phyloP scores from a whole-genome alignment of 768 basidiomycete genomes.

The Leucosporidium yakuticum region DNA sequence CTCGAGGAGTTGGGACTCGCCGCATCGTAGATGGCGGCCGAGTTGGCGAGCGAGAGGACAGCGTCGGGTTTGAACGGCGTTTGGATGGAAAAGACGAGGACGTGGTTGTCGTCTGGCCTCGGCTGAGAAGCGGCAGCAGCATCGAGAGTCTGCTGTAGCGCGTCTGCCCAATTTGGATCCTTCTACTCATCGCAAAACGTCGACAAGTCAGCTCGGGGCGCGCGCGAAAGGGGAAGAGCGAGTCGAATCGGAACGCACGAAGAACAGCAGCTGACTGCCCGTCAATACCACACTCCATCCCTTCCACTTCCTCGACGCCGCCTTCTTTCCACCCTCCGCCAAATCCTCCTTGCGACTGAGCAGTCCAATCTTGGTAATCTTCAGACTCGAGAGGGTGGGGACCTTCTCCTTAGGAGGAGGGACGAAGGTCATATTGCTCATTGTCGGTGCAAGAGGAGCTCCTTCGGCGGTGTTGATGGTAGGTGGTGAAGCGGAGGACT shows the following conservation, averaged over 20 bases:
- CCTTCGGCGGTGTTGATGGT: neutral
- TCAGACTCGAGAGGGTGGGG: constrained; percentile 47
- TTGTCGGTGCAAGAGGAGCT: constrained; percentile 18
- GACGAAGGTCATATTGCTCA: constrained; percentile 25
- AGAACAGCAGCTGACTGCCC: constrained; percentile 83
- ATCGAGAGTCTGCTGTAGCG: constrained; percentile 18
- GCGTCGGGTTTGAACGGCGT: constrained; percentile 68
- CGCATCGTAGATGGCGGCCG: constrained; percentile 72
- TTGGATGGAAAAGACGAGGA: constrained; percentile 22
- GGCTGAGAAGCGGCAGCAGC: constrained; percentile 3
- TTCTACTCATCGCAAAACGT: constrained; percentile 10
- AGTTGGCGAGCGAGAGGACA: constrained; percentile 66
- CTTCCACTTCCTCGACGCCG: constrained; percentile 77
- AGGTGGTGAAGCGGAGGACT: neutral
- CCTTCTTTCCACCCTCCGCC: constrained; percentile 67
- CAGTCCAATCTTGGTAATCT: constrained; percentile 71
- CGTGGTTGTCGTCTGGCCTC: constrained; percentile 26
- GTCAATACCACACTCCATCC: constrained; percentile 78
- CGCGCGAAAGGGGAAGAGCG: neutral
- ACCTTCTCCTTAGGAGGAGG: constrained; percentile 10
- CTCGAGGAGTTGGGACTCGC: neutral
- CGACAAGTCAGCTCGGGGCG: neutral
- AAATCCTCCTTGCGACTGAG: constrained; percentile 72
- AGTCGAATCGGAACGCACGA: constrained; percentile 44
- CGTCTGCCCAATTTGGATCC: constrained; percentile 20